Evolutionary conservation across 2,329 filamentous ascomycete species (phyloP), one percentile per base, ranked within the genome.

Genomic region (Aspergillus novofumigatus): DNA sequence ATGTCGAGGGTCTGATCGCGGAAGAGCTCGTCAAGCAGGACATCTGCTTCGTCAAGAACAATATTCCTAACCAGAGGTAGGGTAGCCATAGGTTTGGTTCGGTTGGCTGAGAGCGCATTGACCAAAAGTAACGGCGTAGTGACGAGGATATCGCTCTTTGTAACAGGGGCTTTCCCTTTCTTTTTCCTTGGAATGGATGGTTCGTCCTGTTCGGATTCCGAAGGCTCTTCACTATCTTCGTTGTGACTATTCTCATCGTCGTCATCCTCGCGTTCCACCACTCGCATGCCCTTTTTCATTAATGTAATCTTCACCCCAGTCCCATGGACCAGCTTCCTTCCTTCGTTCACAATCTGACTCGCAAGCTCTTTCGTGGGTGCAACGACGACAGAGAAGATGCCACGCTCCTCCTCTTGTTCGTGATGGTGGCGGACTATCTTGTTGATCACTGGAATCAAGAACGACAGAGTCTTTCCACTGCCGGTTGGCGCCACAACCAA

Each of bases 391-490:
- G 87, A 84, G 54, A 86, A 84, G 53, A 92, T 75, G 10, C 83
- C 72, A 85, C 87, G 72, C 64, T 80, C 75, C 42, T 80, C 75
- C 0, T 81, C 78, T 45, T 82, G 76, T 53, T 83, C 76, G 57
- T 75, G 75, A 53, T 77, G 76, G 48, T 74, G 69, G 51, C 82
- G 80, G 63, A 90, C 78, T 45, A 96, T 86, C 49, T 84, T 83
- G 69, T 96, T 88, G 65, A 99, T 86, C 3, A 92, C 82, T 0
- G 93, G 92, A 45, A 99, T 89, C 66, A 97, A 75, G 68, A 97
- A 99, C 20, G 92, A 91, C 61, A 99, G 79, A 0, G 94, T 99
- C 80, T 99, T 99, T 48, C 94, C 94, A 72, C 93, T 97, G 25
- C 94, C 94, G 0, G 94, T 99, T 1, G 94, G 94, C 3, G 94